These are phyloP conservation scores for Cardamine chenopodiifolia DNA, from an alignment of 345 rosid genomes.

Conservation along the genomic window DNA sequence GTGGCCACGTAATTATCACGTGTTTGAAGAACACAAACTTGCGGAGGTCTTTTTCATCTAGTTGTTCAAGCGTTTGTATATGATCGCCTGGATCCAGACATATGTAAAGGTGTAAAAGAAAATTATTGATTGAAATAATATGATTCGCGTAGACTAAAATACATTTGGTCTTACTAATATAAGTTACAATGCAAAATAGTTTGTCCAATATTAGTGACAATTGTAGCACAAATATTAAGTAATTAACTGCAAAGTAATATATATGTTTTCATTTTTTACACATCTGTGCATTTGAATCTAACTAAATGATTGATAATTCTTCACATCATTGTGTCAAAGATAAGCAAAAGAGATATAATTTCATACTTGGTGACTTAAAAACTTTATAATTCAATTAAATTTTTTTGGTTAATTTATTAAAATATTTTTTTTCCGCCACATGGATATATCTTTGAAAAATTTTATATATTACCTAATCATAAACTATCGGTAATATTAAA, in stretches of 20 bases:
- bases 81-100: neutral
- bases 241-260: neutral
- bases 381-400: neutral
- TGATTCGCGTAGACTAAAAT: neutral
- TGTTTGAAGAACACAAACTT: too few species aligned
- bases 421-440: neutral
- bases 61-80: too few species aligned
- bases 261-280: neutral
- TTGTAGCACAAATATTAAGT: neutral
- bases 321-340: neutral
- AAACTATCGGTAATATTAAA: neutral
- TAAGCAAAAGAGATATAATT: neutral
- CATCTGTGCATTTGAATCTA: neutral
- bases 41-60: too few species aligned
- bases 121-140: neutral
- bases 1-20: too few species aligned
- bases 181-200: neutral
- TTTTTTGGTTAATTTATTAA: neutral
- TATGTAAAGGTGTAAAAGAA: neutral
- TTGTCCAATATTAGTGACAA: neutral
- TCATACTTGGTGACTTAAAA: neutral
- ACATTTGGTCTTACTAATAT: neutral
- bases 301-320: neutral
- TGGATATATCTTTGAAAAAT: neutral
- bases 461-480: neutral